phyloP scores from a whole-genome alignment of 2,329 filamentous ascomycete genomes.

The Cordyceps cicadae region DNA sequence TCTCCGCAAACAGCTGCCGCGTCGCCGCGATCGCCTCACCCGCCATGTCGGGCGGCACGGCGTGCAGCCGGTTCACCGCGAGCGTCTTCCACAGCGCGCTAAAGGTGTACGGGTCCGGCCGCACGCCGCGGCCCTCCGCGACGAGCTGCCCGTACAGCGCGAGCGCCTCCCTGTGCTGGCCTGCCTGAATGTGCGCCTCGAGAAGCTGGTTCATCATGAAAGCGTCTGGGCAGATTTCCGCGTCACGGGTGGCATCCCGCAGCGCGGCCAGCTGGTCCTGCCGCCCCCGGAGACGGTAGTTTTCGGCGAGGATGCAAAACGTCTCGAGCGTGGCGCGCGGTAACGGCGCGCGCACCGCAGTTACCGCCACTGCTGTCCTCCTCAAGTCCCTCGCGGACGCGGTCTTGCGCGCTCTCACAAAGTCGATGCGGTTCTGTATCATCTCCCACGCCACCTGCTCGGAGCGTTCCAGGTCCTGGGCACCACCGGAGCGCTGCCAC shows the following conservation, averaged over 20 bases:
- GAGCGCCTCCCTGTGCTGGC: slow-evolving; percentile 45
- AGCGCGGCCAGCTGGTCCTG: slow-evolving; percentile 50
- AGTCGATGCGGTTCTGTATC: slow-evolving; percentile 59
- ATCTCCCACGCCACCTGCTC: slow-evolving; percentile 68
- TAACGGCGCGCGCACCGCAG: slow-evolving; percentile 19
- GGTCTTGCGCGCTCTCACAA: slow-evolving; percentile 43
- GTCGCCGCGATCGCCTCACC: slow-evolving; percentile 25
- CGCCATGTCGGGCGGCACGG: slow-evolving; percentile 23
- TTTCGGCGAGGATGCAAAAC: slow-evolving; percentile 64
- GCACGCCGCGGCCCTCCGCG: slow-evolving; percentile 33
- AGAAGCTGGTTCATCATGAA: slow-evolving; percentile 77
- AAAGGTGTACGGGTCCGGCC: slow-evolving; percentile 61
- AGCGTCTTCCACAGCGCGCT: slow-evolving; percentile 57
- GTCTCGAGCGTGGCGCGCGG: slow-evolving; percentile 66
- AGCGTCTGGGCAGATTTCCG: slow-evolving; percentile 59
- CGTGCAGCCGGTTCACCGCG: slow-evolving; percentile 39
- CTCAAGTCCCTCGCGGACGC: neutral
- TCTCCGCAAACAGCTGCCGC: slow-evolving; percentile 39
- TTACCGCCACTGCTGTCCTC: neutral
- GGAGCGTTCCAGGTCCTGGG: slow-evolving; percentile 48
- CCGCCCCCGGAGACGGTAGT: slow-evolving; percentile 57
- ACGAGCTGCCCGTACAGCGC: slow-evolving; percentile 49
- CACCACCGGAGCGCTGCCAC: slow-evolving; percentile 58
- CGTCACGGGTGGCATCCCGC: slow-evolving; percentile 52
- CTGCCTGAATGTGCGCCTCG: slow-evolving; percentile 54